phyloP scores from a whole-genome alignment of 345 rosid genomes.

The Barbarea vulgaris region DNA sequence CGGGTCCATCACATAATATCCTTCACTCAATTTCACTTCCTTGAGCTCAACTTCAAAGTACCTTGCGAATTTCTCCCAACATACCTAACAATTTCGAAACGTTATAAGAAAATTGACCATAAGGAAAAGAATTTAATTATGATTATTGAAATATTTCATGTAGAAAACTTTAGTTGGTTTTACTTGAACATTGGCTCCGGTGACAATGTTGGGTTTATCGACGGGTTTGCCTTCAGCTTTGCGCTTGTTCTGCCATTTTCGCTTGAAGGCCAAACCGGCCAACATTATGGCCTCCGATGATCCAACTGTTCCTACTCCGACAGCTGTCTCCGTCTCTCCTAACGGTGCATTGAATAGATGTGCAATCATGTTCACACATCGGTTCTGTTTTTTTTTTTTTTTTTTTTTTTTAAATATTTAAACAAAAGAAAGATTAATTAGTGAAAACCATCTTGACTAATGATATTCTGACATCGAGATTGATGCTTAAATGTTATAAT shows the following conservation, averaged over 20 bases:
- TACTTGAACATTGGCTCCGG: constrained; percentile 71
- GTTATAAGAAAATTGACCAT: not conserved
- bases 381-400: constrained; percentile 33
- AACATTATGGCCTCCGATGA: constrained; percentile 72
- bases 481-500: constrained; percentile 17
- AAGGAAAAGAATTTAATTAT: not conserved
- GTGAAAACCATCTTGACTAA: constrained; percentile 16
- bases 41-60: constrained; percentile 70
- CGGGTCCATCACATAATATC: constrained; percentile 68
- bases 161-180: not conserved
- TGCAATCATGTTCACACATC: constrained; percentile 50
- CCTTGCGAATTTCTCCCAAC: constrained; percentile 76
- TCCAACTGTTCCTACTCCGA: constrained; percentile 66
- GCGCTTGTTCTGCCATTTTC: constrained; percentile 65
- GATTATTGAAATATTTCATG: not conserved
- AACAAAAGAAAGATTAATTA: not conserved
- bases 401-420: not conserved
- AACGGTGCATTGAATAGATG: constrained; percentile 50
- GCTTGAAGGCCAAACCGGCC: constrained; percentile 66
- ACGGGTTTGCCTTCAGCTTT: constrained; percentile 49
- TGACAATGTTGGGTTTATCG: constrained; percentile 67
- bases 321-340: constrained; percentile 57
- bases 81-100: constrained; percentile 40
- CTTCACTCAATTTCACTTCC: constrained; percentile 61
- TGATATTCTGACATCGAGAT: constrained; percentile 18